Conservation (phyloP, 2,329 filamentous ascomycete genomes). For the Stromatinia cepivora region DNA sequence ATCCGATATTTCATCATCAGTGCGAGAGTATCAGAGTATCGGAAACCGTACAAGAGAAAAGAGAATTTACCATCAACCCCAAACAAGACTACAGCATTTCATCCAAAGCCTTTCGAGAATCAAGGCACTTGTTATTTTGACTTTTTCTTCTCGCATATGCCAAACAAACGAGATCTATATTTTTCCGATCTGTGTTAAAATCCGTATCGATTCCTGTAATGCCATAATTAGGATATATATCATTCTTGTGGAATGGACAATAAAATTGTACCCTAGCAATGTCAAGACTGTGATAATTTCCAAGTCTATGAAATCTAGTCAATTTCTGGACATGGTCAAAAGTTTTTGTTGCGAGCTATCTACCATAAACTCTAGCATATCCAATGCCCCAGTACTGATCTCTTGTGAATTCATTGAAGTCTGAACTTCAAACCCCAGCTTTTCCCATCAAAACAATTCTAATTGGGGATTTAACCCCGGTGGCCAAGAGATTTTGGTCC, state of each 20-base stretch:
- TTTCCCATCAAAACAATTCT: neutral
- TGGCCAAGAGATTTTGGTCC: slow-evolving; percentile 22
- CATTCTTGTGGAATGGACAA: neutral
- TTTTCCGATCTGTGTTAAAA: neutral
- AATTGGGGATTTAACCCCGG: neutral
- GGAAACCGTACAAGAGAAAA: neutral
- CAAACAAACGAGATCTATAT: neutral
- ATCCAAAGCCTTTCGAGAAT: neutral
- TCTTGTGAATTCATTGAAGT: neutral
- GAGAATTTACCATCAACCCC: neutral
- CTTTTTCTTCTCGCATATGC: neutral
- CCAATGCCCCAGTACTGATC: neutral
- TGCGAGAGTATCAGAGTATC: neutral
- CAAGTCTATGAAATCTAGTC: neutral
- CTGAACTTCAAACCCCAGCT: slow-evolving; percentile 2
- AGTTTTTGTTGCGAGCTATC: neutral
- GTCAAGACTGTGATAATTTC: neutral
- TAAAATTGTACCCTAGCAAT: neutral
- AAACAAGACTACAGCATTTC: neutral
- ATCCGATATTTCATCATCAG: neutral
- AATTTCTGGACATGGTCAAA: neutral
- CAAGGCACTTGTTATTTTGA: neutral
- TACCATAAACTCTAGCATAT: neutral
- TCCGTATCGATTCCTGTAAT: neutral
- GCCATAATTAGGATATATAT: neutral